Conservation (phyloP, 1,284 basidiomycete species). For the Tilletia walkeri region DNA sequence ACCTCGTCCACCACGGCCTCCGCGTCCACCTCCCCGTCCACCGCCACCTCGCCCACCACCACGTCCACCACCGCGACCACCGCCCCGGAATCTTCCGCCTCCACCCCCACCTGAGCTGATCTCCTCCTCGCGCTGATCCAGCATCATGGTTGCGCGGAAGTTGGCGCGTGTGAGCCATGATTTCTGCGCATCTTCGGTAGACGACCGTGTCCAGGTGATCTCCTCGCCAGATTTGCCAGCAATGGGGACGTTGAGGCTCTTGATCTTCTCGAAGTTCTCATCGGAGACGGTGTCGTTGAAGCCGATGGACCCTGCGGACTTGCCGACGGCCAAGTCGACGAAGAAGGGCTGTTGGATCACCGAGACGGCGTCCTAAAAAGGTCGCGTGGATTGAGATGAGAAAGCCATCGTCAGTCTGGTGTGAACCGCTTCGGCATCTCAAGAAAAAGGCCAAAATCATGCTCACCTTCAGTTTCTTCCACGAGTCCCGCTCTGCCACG, state of each 20-base stretch:
- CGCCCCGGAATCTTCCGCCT: conserved; percentile 67
- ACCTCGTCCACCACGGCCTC: conserved; percentile 50
- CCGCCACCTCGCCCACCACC: conserved; percentile 55
- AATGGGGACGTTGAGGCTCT: conserved; percentile 57
- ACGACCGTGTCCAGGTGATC: conserved; percentile 52
- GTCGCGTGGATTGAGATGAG: background rate
- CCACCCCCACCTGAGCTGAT: conserved; percentile 57
- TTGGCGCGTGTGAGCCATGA: conserved; percentile 69
- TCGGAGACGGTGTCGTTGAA: conserved; percentile 58
- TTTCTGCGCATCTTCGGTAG: conserved; percentile 41
- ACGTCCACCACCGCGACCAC: conserved; percentile 56
- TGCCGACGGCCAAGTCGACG: conserved; percentile 49
- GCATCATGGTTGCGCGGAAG: conserved; percentile 60
- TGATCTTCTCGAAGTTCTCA: conserved; percentile 58
- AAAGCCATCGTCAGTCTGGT: background rate
- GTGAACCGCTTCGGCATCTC: too few relatives aligned
- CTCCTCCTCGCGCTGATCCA: conserved; percentile 55
- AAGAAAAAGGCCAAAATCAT: conserved; percentile 18
- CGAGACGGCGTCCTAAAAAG: conserved; percentile 4
- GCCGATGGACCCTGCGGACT: conserved; percentile 58
- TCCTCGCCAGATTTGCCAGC: conserved; percentile 56
- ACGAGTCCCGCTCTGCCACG: conserved; percentile 54
- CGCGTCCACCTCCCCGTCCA: conserved; percentile 50
- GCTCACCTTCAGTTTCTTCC: conserved; percentile 61
- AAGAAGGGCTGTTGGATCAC: conserved; percentile 23